Base-by-base conservation (phyloP, 2,329 filamentous ascomycete species). In the Fusarium sp. region DNA sequence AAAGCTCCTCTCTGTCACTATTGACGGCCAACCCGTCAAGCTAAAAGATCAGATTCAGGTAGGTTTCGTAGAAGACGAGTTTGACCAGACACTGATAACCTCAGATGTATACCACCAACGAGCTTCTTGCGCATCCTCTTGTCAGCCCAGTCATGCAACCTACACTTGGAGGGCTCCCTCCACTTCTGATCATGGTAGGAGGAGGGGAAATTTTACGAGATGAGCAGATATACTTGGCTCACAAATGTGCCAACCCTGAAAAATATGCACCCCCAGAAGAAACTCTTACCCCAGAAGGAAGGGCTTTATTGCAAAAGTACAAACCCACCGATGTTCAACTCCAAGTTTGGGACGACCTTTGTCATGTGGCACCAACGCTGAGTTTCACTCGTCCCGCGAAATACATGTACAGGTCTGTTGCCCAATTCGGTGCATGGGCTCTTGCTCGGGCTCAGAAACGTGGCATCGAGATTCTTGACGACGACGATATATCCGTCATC, bases 341-440 rank as follows among this genome's bases (percentile, higher is more conserved):
- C 5, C 96, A 98, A 80, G 92, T 98, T 4, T 98, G 96, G 95
- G 96, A 98, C 66, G 93, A 98, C 77, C 85, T 98, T 6, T 98
- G 96, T 78, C 96, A 98, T 80, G 95, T 97, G 11, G 92, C 93
- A 1, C 94, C 96, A 2, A 98, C 95, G 0, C 87, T 98, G n/a
- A 97, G 94, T 77, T 98, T 98, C 81, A 98, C 96, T 0, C 89
- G 92, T n/a, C 96, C 96, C 2, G 96, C 96, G 51, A 98, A 98
- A 81, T 93, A 93, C 83, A 98, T 98, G 95, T 98, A 94, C 81
- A 90, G 96, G 54, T 94, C 94, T 3, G 91, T 98, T 59, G 93
- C 96, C 1, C 96, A 98, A 76, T 98, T 99, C 79, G 93, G 95
- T 5, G 94, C 95, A 0, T 98, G 95, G 95, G 93, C 93, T 1